phyloP scores from a whole-genome alignment of 176 grass and related monocot genomes.

The Avena sativa region DNA sequence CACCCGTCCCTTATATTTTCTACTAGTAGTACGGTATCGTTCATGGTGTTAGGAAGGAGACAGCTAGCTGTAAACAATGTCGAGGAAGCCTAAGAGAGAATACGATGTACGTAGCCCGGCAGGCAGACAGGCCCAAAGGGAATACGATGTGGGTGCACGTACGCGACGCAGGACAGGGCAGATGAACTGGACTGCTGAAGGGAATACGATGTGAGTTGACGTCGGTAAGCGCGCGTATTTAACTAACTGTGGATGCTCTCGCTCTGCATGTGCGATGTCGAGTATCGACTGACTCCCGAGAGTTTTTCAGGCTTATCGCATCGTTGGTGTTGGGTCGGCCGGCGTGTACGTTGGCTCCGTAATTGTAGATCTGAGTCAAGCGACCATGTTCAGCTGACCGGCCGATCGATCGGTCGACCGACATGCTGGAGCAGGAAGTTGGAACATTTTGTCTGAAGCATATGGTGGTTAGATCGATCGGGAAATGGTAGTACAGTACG shows the following conservation, averaged over 20 bases:
- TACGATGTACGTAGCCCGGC: neutral
- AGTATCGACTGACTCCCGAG: neutral
- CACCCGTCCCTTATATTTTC: no score
- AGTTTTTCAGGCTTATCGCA: neutral
- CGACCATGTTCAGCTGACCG: neutral
- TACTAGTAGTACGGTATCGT: neutral
- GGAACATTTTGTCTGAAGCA: neutral
- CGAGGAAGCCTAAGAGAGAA: neutral
- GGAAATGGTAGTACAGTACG: no score
- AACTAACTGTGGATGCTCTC: neutral
- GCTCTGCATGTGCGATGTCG: neutral
- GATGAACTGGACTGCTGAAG: neutral
- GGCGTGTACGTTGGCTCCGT: neutral
- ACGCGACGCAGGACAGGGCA: neutral
- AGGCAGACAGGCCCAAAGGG: neutral
- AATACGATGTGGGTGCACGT: slow-evolving; percentile 17
- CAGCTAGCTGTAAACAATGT: neutral
- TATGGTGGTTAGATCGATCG: slow-evolving; percentile 7
- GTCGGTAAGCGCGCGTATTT: neutral
- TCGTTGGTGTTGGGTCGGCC: slow-evolving; percentile 7
- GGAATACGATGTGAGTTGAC: slow-evolving; percentile 21
- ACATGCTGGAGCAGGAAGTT: neutral
- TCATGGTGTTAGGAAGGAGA: neutral
- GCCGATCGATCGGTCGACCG: neutral
- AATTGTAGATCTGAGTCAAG: slow-evolving; percentile 7